These are phyloP conservation scores for Linnemannia schmuckeri DNA, from an alignment of 192 early-diverging fungal species.

Conservation along the genomic window DNA sequence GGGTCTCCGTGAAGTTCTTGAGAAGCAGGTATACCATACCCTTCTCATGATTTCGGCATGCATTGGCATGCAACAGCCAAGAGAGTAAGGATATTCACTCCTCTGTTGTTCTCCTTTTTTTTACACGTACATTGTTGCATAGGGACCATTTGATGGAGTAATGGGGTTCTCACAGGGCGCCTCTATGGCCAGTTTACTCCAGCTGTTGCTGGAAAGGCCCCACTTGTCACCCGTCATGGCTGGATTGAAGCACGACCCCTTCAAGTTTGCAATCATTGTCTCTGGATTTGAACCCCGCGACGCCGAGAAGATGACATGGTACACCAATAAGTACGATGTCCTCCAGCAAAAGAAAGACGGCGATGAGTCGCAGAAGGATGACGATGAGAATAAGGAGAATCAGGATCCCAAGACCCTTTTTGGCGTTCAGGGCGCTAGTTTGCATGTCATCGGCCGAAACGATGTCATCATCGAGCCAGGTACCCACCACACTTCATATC, in stretches of 20 bases:
- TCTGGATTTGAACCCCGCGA: constrained; percentile 61
- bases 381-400: constrained; percentile 17
- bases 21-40: constrained; percentile 49
- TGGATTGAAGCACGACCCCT: constrained; percentile 43
- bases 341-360: neutral
- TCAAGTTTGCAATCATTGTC: constrained; percentile 63
- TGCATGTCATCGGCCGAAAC: constrained; percentile 47
- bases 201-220: constrained; percentile 56
- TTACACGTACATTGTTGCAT: neutral
- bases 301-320: constrained; percentile 33
- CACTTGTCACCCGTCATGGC: constrained; percentile 49
- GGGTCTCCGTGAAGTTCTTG: constrained; percentile 56
- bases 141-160: constrained; percentile 70
- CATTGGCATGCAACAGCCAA: neutral
- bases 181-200: constrained; percentile 61
- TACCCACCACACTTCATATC: neutral
- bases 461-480: constrained; percentile 54
- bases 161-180: constrained; percentile 73
- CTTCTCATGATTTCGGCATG: neutral
- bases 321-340: constrained; percentile 34
- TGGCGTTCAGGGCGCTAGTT: constrained; percentile 50
- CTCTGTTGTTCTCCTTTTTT: neutral
- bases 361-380: neutral
- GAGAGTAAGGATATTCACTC: neutral
- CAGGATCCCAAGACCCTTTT: constrained; percentile 18